Evolutionary conservation across 352 stramenopile genomes (phyloP).

Genomic region (Pythium aquatile): DNA sequence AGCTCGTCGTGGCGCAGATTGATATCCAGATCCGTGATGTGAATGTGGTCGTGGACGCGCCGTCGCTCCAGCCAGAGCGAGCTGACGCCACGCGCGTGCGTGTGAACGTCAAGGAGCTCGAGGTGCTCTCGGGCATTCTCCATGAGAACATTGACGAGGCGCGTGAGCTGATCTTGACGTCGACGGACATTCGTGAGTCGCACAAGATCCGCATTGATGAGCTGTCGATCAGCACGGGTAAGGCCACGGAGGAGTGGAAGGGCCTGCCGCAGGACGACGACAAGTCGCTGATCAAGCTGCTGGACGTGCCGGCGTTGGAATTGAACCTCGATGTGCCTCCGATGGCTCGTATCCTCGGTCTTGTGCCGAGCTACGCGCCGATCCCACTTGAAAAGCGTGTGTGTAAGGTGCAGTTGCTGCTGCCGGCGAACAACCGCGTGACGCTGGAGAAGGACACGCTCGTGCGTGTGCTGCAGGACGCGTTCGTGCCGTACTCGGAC

Average conservation of each 20-base stretch:
- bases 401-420: slow-evolving; percentile 25
- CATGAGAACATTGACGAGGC: slow-evolving; percentile 28
- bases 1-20: slow-evolving; percentile 31
- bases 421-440: slow-evolving; percentile 25
- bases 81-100: slow-evolving; percentile 19
- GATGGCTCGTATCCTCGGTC: slow-evolving; percentile 25
- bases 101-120: slow-evolving; percentile 20
- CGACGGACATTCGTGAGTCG: slow-evolving; percentile 25
- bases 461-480: slow-evolving; percentile 24
- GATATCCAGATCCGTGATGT: slow-evolving; percentile 27
- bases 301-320: slow-evolving; percentile 23
- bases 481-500: slow-evolving; percentile 30
- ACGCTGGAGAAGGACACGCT: slow-evolving; percentile 24
- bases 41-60: slow-evolving; percentile 20
- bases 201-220: slow-evolving; percentile 29
- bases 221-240: slow-evolving; percentile 14
- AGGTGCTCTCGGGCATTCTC: slow-evolving; percentile 21
- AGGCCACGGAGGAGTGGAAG: slow-evolving; percentile 25
- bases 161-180: slow-evolving; percentile 24
- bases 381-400: slow-evolving; percentile 31
- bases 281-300: slow-evolving; percentile 18
- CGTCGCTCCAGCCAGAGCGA: slow-evolving; percentile 3
- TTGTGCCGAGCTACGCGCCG: slow-evolving; percentile 31
- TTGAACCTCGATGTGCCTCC: slow-evolving; percentile 31
- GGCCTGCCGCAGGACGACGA: slow-evolving; percentile 12